Evolutionary conservation across 73 alveolate species (phyloP).

Genomic region (Tetrahymena thermophila): DNA sequence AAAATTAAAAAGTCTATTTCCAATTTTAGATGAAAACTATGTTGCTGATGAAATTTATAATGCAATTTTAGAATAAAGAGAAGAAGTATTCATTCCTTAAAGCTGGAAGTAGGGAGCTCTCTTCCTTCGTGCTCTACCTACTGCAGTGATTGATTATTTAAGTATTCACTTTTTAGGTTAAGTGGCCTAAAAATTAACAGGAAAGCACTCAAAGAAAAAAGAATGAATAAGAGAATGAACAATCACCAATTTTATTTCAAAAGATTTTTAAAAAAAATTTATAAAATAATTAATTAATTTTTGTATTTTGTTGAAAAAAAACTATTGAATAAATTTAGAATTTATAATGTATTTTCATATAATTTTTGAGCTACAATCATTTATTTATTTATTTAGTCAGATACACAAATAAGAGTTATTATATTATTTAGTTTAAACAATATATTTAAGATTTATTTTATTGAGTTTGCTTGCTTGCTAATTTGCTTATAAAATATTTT

Average conservation of each 20-base stretch:
- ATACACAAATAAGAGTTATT: too few relatives aligned
- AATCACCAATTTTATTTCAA: neutral
- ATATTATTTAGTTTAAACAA: too few relatives aligned
- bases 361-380: too few relatives aligned
- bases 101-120: neutral
- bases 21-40: neutral
- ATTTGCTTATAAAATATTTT: too few relatives aligned
- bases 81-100: neutral
- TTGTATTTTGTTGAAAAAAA: too few relatives aligned
- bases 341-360: too few relatives aligned
- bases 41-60: neutral
- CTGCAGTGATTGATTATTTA: neutral
- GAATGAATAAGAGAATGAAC: neutral
- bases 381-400: too few relatives aligned
- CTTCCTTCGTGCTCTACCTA: neutral
- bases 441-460: too few relatives aligned
- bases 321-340: too few relatives aligned
- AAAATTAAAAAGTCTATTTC: neutral
- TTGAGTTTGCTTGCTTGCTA: neutral
- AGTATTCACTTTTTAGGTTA: neutral
- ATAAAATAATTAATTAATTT: too few relatives aligned
- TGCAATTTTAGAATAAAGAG: neutral
- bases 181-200: neutral
- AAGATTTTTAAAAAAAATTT: too few relatives aligned
- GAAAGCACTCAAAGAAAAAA: neutral